A percentile compares a stretch with the other conserved stretches of the same genome.
Conservation (phyloP, 2,329 filamentous ascomycete genomes). For the Scedosporium dehoogii region DNA sequence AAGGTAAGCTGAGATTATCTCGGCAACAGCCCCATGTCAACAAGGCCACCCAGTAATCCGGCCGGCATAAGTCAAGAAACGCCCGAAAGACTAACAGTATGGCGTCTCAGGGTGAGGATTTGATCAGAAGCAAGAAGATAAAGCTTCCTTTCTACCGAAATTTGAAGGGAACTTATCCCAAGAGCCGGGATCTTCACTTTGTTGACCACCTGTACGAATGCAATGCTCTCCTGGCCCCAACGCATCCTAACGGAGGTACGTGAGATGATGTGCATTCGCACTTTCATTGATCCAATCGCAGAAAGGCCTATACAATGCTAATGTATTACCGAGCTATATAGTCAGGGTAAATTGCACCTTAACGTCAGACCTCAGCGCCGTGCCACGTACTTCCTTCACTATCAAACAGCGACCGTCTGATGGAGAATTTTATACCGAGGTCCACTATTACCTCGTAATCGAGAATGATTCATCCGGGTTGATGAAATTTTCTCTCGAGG, state of each 20-base stretch:
- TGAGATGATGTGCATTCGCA: neutral
- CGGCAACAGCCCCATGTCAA: no score
- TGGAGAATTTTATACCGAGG: neutral
- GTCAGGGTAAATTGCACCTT: neutral
- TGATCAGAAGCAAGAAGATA: constrained; percentile 1
- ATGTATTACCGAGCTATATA: no score
- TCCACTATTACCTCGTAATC: neutral
- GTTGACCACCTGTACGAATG: neutral
- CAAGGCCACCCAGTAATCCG: no score
- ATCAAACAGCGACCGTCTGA: neutral
- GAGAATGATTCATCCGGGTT: neutral
- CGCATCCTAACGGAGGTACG: neutral
- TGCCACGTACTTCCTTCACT: neutral
- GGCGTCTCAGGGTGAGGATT: neutral
- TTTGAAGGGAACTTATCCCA: neutral
- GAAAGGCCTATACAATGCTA: no score
- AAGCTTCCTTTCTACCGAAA: constrained; percentile 5
- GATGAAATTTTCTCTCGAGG: constrained; percentile 2
- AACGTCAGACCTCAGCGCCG: neutral
- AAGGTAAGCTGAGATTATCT: no score
- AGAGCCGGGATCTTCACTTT: neutral
- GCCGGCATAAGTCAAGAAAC: no score
- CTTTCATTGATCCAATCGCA: no score
- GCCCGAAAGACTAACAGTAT: neutral
- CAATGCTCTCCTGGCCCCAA: neutral